Base-by-base conservation (phyloP, 192 early-diverging fungal genomes). In the Spizellomyces punctatus region DNA sequence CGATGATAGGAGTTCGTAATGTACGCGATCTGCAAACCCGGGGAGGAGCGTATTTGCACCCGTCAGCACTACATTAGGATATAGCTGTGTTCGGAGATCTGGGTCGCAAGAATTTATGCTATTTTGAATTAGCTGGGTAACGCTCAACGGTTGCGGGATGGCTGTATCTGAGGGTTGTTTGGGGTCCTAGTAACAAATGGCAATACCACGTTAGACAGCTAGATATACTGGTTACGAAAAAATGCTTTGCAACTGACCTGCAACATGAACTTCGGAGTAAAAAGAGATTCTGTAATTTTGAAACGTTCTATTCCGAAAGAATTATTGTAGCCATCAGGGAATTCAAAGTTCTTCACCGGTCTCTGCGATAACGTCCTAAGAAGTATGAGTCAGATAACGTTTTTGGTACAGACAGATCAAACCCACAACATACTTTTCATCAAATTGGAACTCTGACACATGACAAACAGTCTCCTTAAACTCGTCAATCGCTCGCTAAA, bases 401-500 rank as follows among this genome's bases (percentile, higher is more conserved):
- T 4, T 36, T 36, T 3, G 27, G 27, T 43, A n/a, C 5, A n/a
- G 43, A 63, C 36, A 6, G 14, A 41, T 41, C 17, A 61, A 41
- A 41, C 16, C 21, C 8, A 44, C 12, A 8, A 72, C 81, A 69
- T 83, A 92, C 90, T 78, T 74, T 81, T 92, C 90, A 71, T 92
- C 82, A 64, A 85, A 93, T 22, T 81, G 74, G 48, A 79, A 69
- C 70, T 92, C 92, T 6, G 90, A 90, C 2, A 96, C 88, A 73
- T 96, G 92, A 76, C 93, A 81, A 4, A 95, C 88, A 14, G 91
- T 86, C 66, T 99, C 96, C 73, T 99, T 99, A 78, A 92, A 96
- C 76, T 99, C 98, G 55, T 92, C 86, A 65, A 98, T 81, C 12
- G 87, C 89, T 54, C 91, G 86, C 88, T 91, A 76, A 10, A 59